Evolutionary conservation across 2,329 filamentous ascomycete species (phyloP).

Genomic region (Metarhizium sp.): DNA sequence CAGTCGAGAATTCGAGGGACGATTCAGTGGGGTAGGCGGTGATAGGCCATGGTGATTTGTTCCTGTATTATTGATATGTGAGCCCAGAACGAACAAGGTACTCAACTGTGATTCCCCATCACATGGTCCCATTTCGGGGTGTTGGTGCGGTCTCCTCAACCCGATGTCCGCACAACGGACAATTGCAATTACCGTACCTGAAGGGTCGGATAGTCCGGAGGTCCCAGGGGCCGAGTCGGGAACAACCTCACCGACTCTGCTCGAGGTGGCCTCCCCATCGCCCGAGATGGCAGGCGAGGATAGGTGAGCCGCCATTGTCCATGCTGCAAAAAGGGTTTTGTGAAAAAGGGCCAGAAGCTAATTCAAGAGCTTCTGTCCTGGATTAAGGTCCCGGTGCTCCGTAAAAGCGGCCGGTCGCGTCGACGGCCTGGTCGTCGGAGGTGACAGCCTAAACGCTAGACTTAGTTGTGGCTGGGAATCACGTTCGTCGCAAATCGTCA

Average conservation of each 20-base stretch:
- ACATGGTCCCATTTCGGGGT: not conserved
- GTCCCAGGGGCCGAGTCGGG: slow-evolving; percentile 15
- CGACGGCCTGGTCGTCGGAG: not conserved
- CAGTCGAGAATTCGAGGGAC: slow-evolving; percentile 14
- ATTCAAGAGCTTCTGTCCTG: not conserved
- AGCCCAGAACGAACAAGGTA: not conserved
- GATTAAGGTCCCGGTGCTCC: not conserved
- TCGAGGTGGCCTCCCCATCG: slow-evolving; percentile 18
- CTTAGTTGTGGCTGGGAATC: not conserved
- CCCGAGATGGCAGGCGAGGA: slow-evolving; percentile 16
- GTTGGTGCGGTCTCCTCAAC: not conserved
- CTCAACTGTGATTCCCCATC: not conserved
- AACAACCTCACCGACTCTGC: slow-evolving; percentile 15
- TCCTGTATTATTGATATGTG: slow-evolving; percentile 2
- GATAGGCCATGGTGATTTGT: slow-evolving; percentile 4
- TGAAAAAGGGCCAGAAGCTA: not conserved
- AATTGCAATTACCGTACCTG: slow-evolving; percentile 16
- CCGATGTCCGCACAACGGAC: not conserved
- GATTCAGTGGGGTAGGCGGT: slow-evolving; percentile 8
- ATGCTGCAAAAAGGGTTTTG: slow-evolving; percentile 17
- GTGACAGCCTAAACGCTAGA: not conserved
- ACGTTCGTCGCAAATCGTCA: not conserved
- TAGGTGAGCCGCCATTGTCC: slow-evolving; percentile 24
- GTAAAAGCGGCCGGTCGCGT: not conserved
- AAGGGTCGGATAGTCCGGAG: slow-evolving; percentile 18